phyloP scores from a whole-genome alignment of 371 early-diverging fungal species.

The Apophysomyces ossiformis region DNA sequence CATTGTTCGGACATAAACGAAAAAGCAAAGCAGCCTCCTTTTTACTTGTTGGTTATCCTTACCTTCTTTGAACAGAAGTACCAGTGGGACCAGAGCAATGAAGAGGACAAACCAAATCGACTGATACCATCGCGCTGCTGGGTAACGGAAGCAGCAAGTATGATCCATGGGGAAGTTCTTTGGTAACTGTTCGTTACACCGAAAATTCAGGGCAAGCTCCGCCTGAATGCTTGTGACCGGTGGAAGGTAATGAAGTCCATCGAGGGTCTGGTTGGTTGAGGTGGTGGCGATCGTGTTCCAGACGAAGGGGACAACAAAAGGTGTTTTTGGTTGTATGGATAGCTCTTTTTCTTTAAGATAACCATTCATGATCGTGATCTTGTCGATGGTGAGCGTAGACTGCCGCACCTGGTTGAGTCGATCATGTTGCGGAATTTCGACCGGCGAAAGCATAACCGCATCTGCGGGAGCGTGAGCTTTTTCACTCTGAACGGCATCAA shows the following conservation, averaged over 20 bases:
- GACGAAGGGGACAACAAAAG: slow-evolving; percentile 53
- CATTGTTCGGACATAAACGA: no score
- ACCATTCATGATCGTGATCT: slow-evolving; percentile 59
- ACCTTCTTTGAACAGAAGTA: slow-evolving; percentile 32
- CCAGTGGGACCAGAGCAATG: slow-evolving; percentile 53
- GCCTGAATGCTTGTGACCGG: slow-evolving; percentile 53
- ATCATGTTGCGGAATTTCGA: slow-evolving; percentile 39
- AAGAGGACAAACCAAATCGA: slow-evolving; percentile 46
- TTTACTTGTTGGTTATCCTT: background rate
- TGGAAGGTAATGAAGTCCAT: slow-evolving; percentile 67
- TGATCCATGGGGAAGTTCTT: slow-evolving; percentile 50
- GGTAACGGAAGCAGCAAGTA: slow-evolving; percentile 72
- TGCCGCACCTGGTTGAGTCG: slow-evolving; percentile 47
- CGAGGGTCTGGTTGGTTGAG: slow-evolving; percentile 49
- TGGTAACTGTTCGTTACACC: slow-evolving; percentile 61
- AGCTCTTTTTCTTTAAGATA: slow-evolving; percentile 42
- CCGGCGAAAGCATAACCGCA: slow-evolving; percentile 42
- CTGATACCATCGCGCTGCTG: slow-evolving; percentile 56
- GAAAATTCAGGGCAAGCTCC: slow-evolving; percentile 63
- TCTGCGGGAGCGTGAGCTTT: slow-evolving; percentile 29
- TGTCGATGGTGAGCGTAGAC: slow-evolving; percentile 44
- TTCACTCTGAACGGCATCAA: slow-evolving; percentile 28
- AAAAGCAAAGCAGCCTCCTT: no score
- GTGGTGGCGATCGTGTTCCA: slow-evolving; percentile 56
- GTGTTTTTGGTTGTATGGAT: slow-evolving; percentile 17